A percentile compares a stretch with the other conserved stretches of the same genome.
phyloP scores from a whole-genome alignment of 495 filamentous ascomycete genomes.

The Penicillium pulvis region DNA sequence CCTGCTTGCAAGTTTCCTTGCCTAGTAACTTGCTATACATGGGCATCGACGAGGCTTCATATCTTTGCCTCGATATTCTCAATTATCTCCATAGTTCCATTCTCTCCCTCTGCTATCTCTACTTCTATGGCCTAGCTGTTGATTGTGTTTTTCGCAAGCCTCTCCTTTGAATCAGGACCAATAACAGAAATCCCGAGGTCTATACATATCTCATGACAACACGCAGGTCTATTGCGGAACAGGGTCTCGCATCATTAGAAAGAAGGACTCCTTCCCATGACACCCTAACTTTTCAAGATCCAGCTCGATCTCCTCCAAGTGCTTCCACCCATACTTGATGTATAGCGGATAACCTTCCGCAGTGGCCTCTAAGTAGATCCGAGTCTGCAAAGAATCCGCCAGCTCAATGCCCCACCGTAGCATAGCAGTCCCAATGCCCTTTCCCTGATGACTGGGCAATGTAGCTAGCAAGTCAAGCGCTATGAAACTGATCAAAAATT shows the following conservation, averaged over 20 bases:
- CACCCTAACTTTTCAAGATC: constrained; percentile 34
- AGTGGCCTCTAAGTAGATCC: constrained; percentile 58
- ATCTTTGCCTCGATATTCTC: no score
- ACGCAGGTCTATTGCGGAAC: neutral
- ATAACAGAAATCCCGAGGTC: no score
- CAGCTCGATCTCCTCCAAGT: constrained; percentile 38
- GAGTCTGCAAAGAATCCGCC: constrained; percentile 49
- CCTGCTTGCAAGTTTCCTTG: no score
- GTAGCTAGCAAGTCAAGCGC: constrained; percentile 52
- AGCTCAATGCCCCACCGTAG: constrained; percentile 50
- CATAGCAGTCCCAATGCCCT: constrained; percentile 50
- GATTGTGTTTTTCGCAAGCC: no score
- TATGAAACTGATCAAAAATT: neutral
- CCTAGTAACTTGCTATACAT: no score
- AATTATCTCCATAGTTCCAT: no score
- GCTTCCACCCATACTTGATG: constrained; percentile 52
- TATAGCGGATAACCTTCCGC: constrained; percentile 55
- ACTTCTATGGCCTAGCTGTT: no score
- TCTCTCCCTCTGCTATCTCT: no score
- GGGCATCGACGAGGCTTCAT: no score
- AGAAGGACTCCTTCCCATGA: constrained; percentile 15
- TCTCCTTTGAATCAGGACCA: no score
- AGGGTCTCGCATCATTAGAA: constrained; percentile 31
- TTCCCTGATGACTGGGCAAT: constrained; percentile 46
- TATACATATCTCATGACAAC: no score